Percentiles rank a stretch among this genome's conserved stretches.
Conservation (phyloP, 176 grass and related monocot genomes). For the Raddia distichophylla region DNA sequence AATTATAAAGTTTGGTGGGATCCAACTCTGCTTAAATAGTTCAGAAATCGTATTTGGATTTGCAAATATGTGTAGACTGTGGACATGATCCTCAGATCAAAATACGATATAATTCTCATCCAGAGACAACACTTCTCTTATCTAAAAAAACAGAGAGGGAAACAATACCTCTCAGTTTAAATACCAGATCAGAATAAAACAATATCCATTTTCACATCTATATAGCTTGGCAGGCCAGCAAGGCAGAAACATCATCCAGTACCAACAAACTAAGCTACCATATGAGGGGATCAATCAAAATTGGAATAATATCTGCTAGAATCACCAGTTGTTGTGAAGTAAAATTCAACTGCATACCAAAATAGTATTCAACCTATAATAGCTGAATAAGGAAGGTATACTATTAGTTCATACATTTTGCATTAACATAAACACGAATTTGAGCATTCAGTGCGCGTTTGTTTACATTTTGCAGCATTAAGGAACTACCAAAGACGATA, state of each 20-base stretch:
- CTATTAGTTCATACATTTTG: conserved; percentile 34
- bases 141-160: background rate
- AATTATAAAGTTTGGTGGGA: background rate
- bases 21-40: background rate
- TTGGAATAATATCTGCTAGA: background rate
- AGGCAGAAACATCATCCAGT: conserved; percentile 1
- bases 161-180: background rate
- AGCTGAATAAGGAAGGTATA: conserved; percentile 25
- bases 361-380: conserved; percentile 17
- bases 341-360: conserved; percentile 21
- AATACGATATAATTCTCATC: background rate
- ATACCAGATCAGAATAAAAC: background rate
- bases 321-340: conserved; percentile 6
- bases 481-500: conserved; percentile 4
- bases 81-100: background rate
- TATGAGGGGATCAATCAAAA: conserved; percentile 28
- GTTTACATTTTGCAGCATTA: conserved; percentile 40
- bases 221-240: background rate
- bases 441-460: conserved; percentile 18
- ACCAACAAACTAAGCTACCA: background rate
- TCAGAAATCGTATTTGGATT: no score
- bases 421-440: conserved; percentile 34
- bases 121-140: background rate
- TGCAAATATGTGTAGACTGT: background rate
- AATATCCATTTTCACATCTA: background rate